Evolutionary conservation across 768 basidiomycete species (phyloP), one percentile per base, ranked within the genome.

Genomic region (Mycena crocata): DNA sequence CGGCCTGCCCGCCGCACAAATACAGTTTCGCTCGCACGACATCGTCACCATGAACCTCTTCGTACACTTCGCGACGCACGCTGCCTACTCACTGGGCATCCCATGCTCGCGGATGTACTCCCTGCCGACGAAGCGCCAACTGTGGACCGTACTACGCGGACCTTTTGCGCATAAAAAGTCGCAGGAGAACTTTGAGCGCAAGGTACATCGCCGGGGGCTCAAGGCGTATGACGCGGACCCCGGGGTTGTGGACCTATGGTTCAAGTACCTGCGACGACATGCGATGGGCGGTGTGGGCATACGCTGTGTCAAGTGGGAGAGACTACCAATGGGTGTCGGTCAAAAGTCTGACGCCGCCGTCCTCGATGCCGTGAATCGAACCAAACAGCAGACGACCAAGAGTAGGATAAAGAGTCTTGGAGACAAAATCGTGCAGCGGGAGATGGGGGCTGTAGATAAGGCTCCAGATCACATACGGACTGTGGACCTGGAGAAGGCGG

Each of bases 141-240:
- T 98, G 13, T 94, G 93, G 90, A 98, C 97, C 0, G 96, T 98
- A 21, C 84, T 86, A 12, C 87, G 91, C 37, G 87, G 89, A 5
- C 96, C 97, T 13, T 99, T 99, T 75, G 90, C 88, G 7, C 92
- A 96, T 78, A 99, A 99, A 75, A 98, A 97, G 79, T 82, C 87
- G 21, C 96, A 98, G 79, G 96, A 99, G 82, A 99, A 98, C 79
- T 99, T 97, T 76, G 92, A 95, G 76, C 83, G 94, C 30, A 87
- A 83, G 72, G 90, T 91, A 57, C 93, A 96, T 75, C 93, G 93
- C 74, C 87, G 96, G 14, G 86, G 87, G 40, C 89, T 99, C 80
- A 96, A 95, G 78, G 93, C 95, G 0, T 99, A 88, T 85, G 97
- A 99, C 78, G 89, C 95, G 21, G 86, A 96, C 73, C 81, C 86